Base-by-base conservation (phyloP, 805 yeast species). In the Metschnikowia matae region DNA sequence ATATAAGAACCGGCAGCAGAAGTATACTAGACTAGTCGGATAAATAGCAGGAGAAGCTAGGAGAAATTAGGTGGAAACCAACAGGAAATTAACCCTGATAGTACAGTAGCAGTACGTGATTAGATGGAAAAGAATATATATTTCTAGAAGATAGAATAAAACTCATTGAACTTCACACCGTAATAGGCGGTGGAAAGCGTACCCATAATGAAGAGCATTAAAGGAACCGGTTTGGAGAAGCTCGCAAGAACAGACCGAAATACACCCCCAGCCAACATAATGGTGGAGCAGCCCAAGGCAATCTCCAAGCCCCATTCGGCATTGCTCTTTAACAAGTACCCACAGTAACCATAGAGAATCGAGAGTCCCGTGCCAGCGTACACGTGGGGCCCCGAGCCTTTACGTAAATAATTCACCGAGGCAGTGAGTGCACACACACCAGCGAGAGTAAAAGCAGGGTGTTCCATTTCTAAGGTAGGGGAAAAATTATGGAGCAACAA, bases 261-360 rank as follows among this genome's bases (percentile, higher is more conserved):
- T n/a, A 85, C 57, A 29, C 95, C 90, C 7, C 92, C 91, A 38
- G 78, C 77, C 10, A 85, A 66, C 58, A 91, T 76, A 15, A 87
- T 61, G 1, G 82, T 58, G 4, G 95, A 84, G 1, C 91, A 79
- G 11, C 83, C 85, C 49, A 90, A 69, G 0, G 96, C 96, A 15
- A 86, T 64, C 64, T 87, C 91, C 56, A 91, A 75, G 40, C 97
- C 97, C 68, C 80, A 81, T 62, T 87, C 90, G 53, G 81, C 83
- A 64, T 89, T 87, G 48, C 83, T 71, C 56, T 80, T 78, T 54
- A 89, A 71, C 56, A 91, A 74, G 67, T 89, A 87, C 15, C 96
- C 92, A 2, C 89, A 84, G 51, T 73, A 62, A n/a, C 85, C 87
- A 63, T 79, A 87, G 26, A 81, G 62, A 2, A 79, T 71, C 13